Evolutionary conservation across 2,329 filamentous ascomycete genomes (phyloP), one percentile per base, ranked within the genome.

Genomic region (Pyricularia sp.): DNA sequence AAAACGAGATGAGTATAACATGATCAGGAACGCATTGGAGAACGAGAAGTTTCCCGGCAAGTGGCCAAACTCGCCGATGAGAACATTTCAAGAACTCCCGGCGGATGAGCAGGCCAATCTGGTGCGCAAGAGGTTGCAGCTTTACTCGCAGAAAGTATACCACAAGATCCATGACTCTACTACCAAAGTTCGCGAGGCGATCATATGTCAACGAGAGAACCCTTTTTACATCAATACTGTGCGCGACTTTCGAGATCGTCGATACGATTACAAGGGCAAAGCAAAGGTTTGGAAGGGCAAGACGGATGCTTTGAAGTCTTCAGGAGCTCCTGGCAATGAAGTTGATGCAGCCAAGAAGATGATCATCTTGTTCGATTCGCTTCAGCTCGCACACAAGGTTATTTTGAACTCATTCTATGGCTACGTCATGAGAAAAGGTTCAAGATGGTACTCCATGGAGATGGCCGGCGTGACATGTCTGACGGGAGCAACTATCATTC

Each of bases 221-320:
- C 94, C 94, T 0, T 99, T 99, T 75, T 99, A 99, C 72, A 93
- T 99, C 71, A 86, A 99, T 73, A 99, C 94, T 0, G 94, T 99
- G 63, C 89, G 90, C 71, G 89, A 94, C 75, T 99, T 99, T 76
- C 89, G 94, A 80, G 96, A 99, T 78, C 90, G 94, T 75, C 86
- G 94, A 68, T 99, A 99, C 73, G 93, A 99, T 75, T 99, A 96
- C 81, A 99, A 99, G 75, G 96, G 93, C 65, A 89, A 97, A 73
- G 92, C 96, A 68, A 99, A 99, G 75, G 89, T 94, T 1, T 99
- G 94, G 94, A 99, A 99, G 76, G 91, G 91, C 69, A 99, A 99
- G 78, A 92, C 92, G 0, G 93, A 96, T 35, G 79, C 87, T 1
- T 79, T 99, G 61, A 96, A 96, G 74, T 84, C 89, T 22, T 84